Base-by-base conservation (phyloP, 139 green algal genomes). In the Auxenochlorella protothecoides region DNA sequence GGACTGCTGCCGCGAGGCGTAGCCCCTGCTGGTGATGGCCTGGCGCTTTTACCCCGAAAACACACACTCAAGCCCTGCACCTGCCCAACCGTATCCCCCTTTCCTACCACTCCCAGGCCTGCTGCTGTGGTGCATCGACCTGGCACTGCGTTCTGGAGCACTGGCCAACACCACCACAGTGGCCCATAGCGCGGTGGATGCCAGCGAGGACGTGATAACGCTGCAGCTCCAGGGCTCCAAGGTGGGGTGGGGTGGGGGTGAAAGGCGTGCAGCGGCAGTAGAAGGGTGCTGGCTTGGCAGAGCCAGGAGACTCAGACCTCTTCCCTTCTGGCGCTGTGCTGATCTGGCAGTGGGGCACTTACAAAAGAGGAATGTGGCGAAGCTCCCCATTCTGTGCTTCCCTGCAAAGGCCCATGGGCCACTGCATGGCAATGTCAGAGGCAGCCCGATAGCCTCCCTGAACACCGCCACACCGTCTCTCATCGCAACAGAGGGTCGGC, bases 111-210 rank as follows among this genome's bases (percentile, higher is more conserved):
- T 6, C n/a, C 55, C 65, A 76, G 72, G 72, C 27, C 56, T 76
- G 64, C 55, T 76, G 72, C 72, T 76, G 27, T 76, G 73, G n/a
- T 66, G 66, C 4, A 66, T 59, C 2, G 72, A 77, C 57, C 55
- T 77, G 8, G 66, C 57, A 27, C 62, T 77, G 59, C 72, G 72
- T 0, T 63, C 63, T 10, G 54, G 51, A 9, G 66, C 72, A 59
- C 13, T 65, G 52, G 61, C 52, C 65, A 72, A 77, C 55, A 10
- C 73, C 3, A 68, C 72, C 53, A 63, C 57, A 8, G 52, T 77
- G 12, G 57, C 11, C 15, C 55, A 55, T 10, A 55, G 55, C 16
- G 8, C 55, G 9, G 57, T 72, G 5, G 68, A 72, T 10, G 68
- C 53, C 2, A 53, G 3, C 52, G 15, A 15, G 3, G 16, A 52